Evolutionary conservation across 192 early-diverging fungal genomes (phyloP), one percentile per base, ranked within the genome.

Genomic region (Coemansia sp.): DNA sequence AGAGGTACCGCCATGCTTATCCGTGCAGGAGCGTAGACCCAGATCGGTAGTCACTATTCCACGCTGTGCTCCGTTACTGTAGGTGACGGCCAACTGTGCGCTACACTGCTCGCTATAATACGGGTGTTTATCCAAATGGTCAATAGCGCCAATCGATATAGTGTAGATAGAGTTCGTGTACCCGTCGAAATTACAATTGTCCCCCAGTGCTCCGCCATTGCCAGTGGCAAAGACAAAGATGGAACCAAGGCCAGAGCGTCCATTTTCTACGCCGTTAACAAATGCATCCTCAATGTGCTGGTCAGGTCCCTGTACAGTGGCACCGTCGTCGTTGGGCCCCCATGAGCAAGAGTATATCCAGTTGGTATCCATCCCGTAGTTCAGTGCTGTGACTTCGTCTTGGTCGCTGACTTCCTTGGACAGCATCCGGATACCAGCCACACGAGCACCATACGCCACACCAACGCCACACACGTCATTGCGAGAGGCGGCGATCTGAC

Each of bases 131-230:
- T 94, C 91, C 1, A 80, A 59, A 42, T 91, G 89, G 71, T 94
- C 90, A 44, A 98, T 86, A 29, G 97, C 94, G 6, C 93, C 93
- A 12, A 98, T 92, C 3, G 95, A 96, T 67, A 98, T 91, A 2
- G 97, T 97, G 78, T 94, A 98, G 16, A 96, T 93, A 70, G 91
- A 93, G 85, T 98, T 98, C 29, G 96, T 95, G 82, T 97, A 97
- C 13, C 96, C 95, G 72, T 98, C 95, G 86, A 90, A 95, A 79
- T 98, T 98, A 85, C 97, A 98, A 80, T 98, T 96, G 66, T 98
- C 97, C 44, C 86, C 85, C 3, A 59, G 71, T 1, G 80, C 75
- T 0, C 93, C 96, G 27, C 97, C 97, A 65, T 98, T 97, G 38
- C 97, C 97, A 2, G 93, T 90, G 0, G 95, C 97, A 87, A 98